These are phyloP conservation scores for Pseudohalonectria lignicola DNA, from an alignment of 2,329 filamentous ascomycete genomes.

Conservation along the genomic window DNA sequence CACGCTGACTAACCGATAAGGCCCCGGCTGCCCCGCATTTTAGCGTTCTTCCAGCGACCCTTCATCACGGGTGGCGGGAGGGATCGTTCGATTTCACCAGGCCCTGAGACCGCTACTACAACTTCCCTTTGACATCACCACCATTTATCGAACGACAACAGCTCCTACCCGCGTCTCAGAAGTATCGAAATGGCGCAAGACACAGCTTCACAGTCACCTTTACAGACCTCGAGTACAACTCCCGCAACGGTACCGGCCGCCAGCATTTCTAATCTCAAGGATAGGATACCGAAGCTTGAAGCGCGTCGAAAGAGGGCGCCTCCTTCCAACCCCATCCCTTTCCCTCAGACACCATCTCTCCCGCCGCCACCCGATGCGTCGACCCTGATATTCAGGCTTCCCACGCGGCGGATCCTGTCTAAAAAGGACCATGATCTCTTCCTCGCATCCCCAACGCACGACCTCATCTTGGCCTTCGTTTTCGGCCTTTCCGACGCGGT, in stretches of 20 bases:
- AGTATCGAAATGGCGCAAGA: neutral
- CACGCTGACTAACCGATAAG: neutral
- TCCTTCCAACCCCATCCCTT: slow-evolving; percentile 45
- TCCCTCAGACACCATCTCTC: slow-evolving; percentile 66
- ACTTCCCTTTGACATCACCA: neutral
- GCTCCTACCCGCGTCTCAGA: neutral
- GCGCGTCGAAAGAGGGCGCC: slow-evolving; percentile 46
- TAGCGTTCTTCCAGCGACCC: slow-evolving; percentile 7
- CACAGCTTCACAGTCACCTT: neutral
- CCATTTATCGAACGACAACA: neutral
- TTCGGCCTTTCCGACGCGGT: slow-evolving; percentile 81
- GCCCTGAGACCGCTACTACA: neutral
- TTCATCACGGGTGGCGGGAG: slow-evolving; percentile 6
- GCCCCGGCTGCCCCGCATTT: neutral
- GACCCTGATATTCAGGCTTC: slow-evolving; percentile 50
- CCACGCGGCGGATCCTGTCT: slow-evolving; percentile 73
- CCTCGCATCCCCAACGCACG: slow-evolving; percentile 62
- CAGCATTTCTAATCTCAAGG: slow-evolving; percentile 33
- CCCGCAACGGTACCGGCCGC: too few relatives aligned
- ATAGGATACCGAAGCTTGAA: slow-evolving; percentile 56
- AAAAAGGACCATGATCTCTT: slow-evolving; percentile 72
- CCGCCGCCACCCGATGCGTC: slow-evolving; percentile 40
- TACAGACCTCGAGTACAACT: too few relatives aligned
- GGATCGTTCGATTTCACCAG: neutral
- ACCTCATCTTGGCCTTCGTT: slow-evolving; percentile 71